Evolutionary conservation across 1,139 yeast species (phyloP), one percentile per base, ranked within the genome.

Genomic region (Sugiyamaella neomexicana): DNA sequence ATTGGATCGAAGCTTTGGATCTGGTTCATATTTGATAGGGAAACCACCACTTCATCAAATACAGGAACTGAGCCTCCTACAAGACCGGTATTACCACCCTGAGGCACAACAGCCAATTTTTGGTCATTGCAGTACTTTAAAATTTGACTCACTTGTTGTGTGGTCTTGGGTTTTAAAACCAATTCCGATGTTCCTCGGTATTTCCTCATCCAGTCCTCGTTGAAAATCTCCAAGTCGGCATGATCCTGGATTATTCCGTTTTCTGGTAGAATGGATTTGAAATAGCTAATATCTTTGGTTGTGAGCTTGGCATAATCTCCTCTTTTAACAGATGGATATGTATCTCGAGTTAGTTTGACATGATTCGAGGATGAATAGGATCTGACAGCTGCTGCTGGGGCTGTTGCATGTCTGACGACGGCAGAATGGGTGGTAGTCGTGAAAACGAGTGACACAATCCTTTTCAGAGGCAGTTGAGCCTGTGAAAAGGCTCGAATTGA

Each of bases 191-290:
- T 89, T 16, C 99, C 99, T 58, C 83, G 79, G 72, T 91, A 93
- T 72, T 93, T 93, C 68, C 90, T 80, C 97, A 91, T 93, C 95
- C 96, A 89, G 70, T 93, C 99, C 68, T 88, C 95, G 67, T 93
- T 93, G 76, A 74, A 89, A 58, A 80, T 81, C 36, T 80, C 79
- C 50, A 91, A 75, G 64, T 88, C 96, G 50, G 82, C 85, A 3
- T 80, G 78, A 52, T 74, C 84, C 61, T 66, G 79, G 53, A 75
- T 70, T 57, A 80, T 76, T 58, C 72, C 80, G 49, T 72, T 78
- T 65, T 72, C 74, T 1, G 76, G 74, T 57, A 90, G 72, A 31
- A 91, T 74, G 0, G 80, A 67, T 61, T 75, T 74, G 75, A 93
- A 93, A 63, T 71, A 77, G 0, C 72, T 77, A n/a, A 91, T 58